A percentile compares a stretch with the other conserved stretches of the same genome.
These are phyloP conservation scores for Punica granatum DNA, from an alignment of 345 rosid species.

Conservation along the genomic window DNA sequence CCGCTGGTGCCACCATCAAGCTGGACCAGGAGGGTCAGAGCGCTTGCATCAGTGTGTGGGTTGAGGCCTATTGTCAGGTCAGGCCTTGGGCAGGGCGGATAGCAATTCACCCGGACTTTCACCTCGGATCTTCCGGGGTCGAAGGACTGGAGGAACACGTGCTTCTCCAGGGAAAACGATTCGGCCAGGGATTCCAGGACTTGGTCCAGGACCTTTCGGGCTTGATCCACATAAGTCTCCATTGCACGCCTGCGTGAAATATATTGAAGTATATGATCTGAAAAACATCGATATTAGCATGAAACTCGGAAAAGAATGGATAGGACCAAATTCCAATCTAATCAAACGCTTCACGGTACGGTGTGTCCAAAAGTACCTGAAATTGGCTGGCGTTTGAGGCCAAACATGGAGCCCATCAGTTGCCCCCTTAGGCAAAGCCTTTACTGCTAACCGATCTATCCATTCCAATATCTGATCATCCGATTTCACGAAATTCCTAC, in stretches of 20 bases:
- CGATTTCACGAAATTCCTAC: slow-evolving; percentile 23
- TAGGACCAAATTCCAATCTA: no score
- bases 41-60: background rate
- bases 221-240: slow-evolving; percentile 6
- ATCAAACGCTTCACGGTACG: no score
- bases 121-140: slow-evolving; percentile 9
- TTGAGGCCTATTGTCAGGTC: background rate
- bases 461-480: slow-evolving; percentile 22
- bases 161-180: slow-evolving; percentile 10
- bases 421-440: slow-evolving; percentile 15
- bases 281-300: background rate
- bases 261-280: background rate
- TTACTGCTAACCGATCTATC: slow-evolving; percentile 20
- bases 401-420: slow-evolving; percentile 16
- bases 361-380: slow-evolving; percentile 2
- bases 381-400: slow-evolving; percentile 16
- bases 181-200: slow-evolving; percentile 17
- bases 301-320: background rate
- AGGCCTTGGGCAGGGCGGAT: slow-evolving; percentile 1
- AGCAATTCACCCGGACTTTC: slow-evolving; percentile 9
- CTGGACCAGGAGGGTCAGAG: background rate
- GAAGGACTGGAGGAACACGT: slow-evolving; percentile 10
- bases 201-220: slow-evolving; percentile 13
- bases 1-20: background rate
- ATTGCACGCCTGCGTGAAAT: slow-evolving; percentile 1